phyloP scores from a whole-genome alignment of 2,329 filamentous ascomycete genomes.

The Talaromyces rugulosus region DNA sequence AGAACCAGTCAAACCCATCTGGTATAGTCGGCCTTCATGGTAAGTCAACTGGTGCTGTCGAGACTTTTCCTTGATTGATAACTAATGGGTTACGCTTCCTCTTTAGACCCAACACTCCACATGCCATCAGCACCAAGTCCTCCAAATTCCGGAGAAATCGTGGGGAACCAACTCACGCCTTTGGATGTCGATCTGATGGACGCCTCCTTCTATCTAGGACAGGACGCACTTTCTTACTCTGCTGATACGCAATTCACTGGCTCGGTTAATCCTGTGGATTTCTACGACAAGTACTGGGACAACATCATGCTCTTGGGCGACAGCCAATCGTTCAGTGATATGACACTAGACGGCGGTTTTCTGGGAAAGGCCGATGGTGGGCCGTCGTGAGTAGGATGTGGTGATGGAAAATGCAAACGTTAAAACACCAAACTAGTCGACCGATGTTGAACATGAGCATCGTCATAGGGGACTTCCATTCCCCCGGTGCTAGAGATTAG shows the following conservation, averaged over 20 bases:
- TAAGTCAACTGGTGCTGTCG: background rate
- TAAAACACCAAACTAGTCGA: background rate
- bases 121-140: background rate
- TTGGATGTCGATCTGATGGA: slow-evolving; percentile 18
- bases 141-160: background rate
- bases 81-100: background rate
- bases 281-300: slow-evolving; percentile 18
- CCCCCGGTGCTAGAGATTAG: background rate
- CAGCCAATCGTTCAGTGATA: slow-evolving; percentile 3
- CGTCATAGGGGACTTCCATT: background rate
- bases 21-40: background rate
- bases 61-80: background rate
- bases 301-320: slow-evolving; percentile 17
- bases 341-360: background rate
- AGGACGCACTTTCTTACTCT: slow-evolving; percentile 4
- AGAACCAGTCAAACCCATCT: background rate
- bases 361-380: background rate
- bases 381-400: background rate
- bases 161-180: slow-evolving; percentile 4
- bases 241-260: slow-evolving; percentile 7
- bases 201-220: slow-evolving; percentile 15
- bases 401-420: background rate
- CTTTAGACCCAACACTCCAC: background rate
- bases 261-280: slow-evolving; percentile 13
- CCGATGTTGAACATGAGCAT: background rate